Evolutionary conservation across 2,329 filamentous ascomycete species (phyloP).

Genomic region (Alternaria dauci): DNA sequence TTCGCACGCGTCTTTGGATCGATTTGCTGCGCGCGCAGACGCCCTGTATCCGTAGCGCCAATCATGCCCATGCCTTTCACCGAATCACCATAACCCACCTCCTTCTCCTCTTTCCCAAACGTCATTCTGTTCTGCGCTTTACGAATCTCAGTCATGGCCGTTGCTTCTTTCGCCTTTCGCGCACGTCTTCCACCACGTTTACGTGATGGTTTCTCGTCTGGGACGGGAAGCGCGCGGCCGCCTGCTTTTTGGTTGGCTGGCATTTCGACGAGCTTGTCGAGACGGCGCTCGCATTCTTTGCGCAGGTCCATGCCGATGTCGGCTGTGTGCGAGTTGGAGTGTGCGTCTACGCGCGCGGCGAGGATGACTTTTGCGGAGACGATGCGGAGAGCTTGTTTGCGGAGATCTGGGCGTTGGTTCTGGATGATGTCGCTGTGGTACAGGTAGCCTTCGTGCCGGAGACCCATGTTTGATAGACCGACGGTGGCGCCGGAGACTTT

Average conservation of each 20-base stretch:
- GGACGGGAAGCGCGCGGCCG: conserved; percentile 46
- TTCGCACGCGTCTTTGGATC: conserved; percentile 94
- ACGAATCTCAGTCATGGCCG: conserved; percentile 93
- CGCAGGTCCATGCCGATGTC: conserved; percentile 83
- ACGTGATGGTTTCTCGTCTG: conserved; percentile 88
- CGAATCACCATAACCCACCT: conserved; percentile 89
- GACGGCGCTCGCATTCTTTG: conserved; percentile 80
- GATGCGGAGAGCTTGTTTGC: conserved; percentile 93
- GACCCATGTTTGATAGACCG: conserved; percentile 83
- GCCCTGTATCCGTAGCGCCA: conserved; percentile 85
- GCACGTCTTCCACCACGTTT: conserved; percentile 92
- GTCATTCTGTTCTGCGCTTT: conserved; percentile 97
- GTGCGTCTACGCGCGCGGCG: conserved; percentile 88
- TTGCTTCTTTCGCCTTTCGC: conserved; percentile 93
- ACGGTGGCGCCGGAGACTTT: conserved; percentile 82
- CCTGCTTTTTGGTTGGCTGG: conserved; percentile 87
- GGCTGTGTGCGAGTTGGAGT: conserved; percentile 82
- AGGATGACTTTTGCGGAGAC: conserved; percentile 92
- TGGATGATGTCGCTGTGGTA: conserved; percentile 92
- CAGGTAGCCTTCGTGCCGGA: conserved; percentile 90
- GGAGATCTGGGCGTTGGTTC: conserved; percentile 83
- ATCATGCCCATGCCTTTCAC: conserved; percentile 96
- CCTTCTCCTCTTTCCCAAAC: conserved; percentile 94
- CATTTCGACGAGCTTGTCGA: conserved; percentile 93
- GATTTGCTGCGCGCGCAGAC: conserved; percentile 85